Conservation (phyloP, 2,329 filamentous ascomycete genomes). For the Fusarium penzigii region DNA sequence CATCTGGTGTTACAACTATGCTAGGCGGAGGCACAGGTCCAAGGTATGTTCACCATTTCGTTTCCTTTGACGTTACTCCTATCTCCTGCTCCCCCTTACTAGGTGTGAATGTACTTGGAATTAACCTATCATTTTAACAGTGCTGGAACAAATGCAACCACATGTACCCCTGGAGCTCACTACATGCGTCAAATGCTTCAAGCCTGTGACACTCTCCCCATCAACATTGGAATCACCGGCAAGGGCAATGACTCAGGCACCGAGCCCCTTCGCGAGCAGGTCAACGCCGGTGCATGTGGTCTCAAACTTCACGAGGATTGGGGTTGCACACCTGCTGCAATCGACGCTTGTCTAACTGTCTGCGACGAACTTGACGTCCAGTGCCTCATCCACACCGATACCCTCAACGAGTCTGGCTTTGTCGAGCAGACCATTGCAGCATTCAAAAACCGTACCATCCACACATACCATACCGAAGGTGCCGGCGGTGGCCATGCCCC, state of each 20-base stretch:
- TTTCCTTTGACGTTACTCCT: not conserved
- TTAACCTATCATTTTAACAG: conserved; percentile 39
- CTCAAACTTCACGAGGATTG: conserved; percentile 97
- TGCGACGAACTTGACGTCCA: conserved; percentile 93
- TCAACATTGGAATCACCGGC: conserved; percentile 89
- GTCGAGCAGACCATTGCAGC: conserved; percentile 88
- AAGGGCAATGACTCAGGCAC: conserved; percentile 87
- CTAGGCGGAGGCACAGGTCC: conserved; percentile 90
- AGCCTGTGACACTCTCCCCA: conserved; percentile 75
- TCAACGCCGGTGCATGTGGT: conserved; percentile 81
- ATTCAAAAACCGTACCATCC: conserved; percentile 84
- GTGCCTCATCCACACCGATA: conserved; percentile 93
- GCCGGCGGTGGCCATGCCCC: conserved; percentile 93
- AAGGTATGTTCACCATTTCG: conserved; percentile 51
- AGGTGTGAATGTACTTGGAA: not conserved
- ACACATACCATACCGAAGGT: conserved; percentile 96
- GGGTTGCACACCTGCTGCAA: conserved; percentile 88
- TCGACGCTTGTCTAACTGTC: conserved; percentile 80
- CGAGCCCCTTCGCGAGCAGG: conserved; percentile 73
- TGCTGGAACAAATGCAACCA: conserved; percentile 88
- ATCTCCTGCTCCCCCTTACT: not conserved
- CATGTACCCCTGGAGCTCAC: conserved; percentile 83
- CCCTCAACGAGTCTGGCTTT: conserved; percentile 95
- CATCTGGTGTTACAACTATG: conserved; percentile 87
- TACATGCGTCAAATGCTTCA: conserved; percentile 90